These are phyloP conservation scores for Podospora pseudoanserina DNA, from an alignment of 495 filamentous ascomycete genomes.

Conservation along the genomic window DNA sequence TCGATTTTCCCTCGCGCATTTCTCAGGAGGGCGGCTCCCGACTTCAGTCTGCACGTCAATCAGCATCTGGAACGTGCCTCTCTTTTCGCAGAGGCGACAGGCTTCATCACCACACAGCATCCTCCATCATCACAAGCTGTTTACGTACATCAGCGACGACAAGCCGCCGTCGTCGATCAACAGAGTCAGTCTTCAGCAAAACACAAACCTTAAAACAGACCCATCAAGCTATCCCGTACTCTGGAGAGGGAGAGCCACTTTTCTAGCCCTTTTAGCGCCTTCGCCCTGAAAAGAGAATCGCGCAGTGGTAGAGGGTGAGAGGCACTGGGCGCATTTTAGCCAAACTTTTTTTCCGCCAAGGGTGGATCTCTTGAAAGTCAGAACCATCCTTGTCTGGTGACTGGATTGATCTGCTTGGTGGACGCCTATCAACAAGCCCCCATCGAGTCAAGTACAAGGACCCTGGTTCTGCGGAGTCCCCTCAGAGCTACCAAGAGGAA, in stretches of 20 bases:
- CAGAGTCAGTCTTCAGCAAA: not conserved
- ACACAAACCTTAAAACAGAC: not conserved
- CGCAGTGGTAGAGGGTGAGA: not conserved
- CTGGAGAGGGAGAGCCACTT: not conserved
- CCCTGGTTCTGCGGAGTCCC: not conserved
- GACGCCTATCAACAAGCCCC: not conserved
- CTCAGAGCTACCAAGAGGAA: no score
- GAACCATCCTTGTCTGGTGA: not conserved
- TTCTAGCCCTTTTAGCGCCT: not conserved
- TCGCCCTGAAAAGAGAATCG: not conserved
- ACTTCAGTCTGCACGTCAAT: conserved; percentile 3
- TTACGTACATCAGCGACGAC: no score
- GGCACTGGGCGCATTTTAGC: not conserved
- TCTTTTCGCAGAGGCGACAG: not conserved
- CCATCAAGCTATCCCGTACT: not conserved
- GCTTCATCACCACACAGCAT: not conserved
- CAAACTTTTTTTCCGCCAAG: not conserved
- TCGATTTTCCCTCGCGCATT: conserved; percentile 32
- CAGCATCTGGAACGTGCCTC: not conserved
- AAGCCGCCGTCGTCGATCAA: not conserved
- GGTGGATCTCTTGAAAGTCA: not conserved
- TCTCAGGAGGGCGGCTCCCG: conserved; percentile 8
- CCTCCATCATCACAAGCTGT: no score
- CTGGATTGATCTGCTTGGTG: not conserved
- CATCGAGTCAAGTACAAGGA: not conserved